Evolutionary conservation across 2,329 filamentous ascomycete genomes (phyloP).

Genomic region (Phaeosphaeriaceae sp.): DNA sequence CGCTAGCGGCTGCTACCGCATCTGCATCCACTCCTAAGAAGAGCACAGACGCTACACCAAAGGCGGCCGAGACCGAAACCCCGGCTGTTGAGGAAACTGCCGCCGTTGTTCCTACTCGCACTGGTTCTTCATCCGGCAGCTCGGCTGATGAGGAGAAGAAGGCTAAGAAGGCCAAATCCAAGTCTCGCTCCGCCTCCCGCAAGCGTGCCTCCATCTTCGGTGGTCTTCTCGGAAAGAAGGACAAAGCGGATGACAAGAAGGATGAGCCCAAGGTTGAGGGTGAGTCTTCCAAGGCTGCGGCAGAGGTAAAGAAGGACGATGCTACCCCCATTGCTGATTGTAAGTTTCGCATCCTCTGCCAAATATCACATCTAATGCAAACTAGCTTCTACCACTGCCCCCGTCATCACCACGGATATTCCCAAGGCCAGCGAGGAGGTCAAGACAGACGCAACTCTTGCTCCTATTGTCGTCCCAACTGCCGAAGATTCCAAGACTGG

Average conservation of each 20-base stretch:
- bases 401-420: conserved; percentile 43
- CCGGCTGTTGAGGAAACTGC: conserved; percentile 23
- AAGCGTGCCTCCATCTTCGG: conserved; percentile 67
- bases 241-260: conserved; percentile 52
- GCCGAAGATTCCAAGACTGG: conserved; percentile 54
- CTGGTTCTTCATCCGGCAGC: conserved; percentile 48
- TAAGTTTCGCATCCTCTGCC: conserved; percentile 20
- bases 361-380: conserved; percentile 11
- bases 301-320: conserved; percentile 38
- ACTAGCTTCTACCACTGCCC: conserved; percentile 38
- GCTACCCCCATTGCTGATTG: conserved; percentile 41
- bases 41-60: conserved; percentile 55
- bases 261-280: conserved; percentile 43
- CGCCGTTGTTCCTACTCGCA: conserved; percentile 39
- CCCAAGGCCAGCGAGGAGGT: conserved; percentile 38
- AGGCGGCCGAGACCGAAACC: conserved; percentile 42
- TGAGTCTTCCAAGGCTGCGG: conserved; percentile 42
- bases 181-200: conserved; percentile 66
- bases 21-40: conserved; percentile 54
- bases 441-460: conserved; percentile 54
- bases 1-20: conserved; percentile 50
- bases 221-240: conserved; percentile 66
- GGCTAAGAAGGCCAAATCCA: conserved; percentile 56
- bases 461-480: conserved; percentile 14
- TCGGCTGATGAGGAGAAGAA: conserved; percentile 57